Conservation (phyloP, 768 basidiomycete species). For the Epithele typhae region DNA sequence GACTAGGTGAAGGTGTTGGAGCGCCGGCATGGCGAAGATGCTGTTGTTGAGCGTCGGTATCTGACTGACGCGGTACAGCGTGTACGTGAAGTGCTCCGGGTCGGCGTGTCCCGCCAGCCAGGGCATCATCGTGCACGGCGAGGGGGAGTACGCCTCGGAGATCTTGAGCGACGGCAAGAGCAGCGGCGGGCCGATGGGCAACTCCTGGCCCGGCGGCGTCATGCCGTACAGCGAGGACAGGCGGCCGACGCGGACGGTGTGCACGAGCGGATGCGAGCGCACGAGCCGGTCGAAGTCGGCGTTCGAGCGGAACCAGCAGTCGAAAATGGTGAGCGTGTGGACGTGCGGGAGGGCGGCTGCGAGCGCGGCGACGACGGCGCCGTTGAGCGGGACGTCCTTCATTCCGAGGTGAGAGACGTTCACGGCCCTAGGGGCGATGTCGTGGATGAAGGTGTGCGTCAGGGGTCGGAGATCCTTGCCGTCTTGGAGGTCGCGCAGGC, state of each 20-base stretch:
- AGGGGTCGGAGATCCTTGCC: neutral
- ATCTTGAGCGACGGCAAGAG: conserved; percentile 8
- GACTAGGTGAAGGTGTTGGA: conserved; percentile 11
- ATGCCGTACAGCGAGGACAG: conserved; percentile 8
- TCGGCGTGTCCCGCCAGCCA: conserved; percentile 8
- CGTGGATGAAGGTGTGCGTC: conserved; percentile 4
- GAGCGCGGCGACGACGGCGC: conserved; percentile 1
- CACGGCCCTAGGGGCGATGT: conserved; percentile 1
- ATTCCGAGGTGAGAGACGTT: conserved; percentile 4
- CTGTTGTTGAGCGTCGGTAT: conserved; percentile 8
- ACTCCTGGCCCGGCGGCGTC: neutral
- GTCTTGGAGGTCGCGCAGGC: neutral
- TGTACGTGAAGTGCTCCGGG: conserved; percentile 8
- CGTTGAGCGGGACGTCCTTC: conserved; percentile 9
- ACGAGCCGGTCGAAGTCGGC: conserved; percentile 10
- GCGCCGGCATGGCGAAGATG: conserved; percentile 1
- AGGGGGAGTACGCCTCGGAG: conserved; percentile 11
- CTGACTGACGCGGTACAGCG: conserved; percentile 12
- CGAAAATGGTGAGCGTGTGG: conserved; percentile 9
- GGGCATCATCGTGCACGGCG: conserved; percentile 11
- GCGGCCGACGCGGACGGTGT: conserved; percentile 9
- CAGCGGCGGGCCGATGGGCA: neutral
- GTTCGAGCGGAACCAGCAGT: conserved; percentile 13
- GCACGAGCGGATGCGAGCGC: conserved; percentile 3
- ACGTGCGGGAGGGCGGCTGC: conserved; percentile 3